A percentile compares a stretch with the other conserved stretches of the same genome.
Conservation (phyloP, 176 grass and related monocot species). For the Rhynchospora pubera region DNA sequence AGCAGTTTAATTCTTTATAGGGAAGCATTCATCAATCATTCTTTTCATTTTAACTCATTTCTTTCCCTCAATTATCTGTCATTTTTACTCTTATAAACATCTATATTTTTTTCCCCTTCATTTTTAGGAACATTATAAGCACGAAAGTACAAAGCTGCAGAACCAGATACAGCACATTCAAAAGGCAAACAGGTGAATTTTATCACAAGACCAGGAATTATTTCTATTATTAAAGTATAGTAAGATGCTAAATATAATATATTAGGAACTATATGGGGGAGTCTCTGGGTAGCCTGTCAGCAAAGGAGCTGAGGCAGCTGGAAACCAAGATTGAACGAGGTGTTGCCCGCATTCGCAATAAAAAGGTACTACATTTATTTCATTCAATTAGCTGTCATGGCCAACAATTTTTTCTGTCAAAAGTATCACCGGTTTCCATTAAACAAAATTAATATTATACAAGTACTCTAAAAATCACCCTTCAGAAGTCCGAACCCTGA, state of each 20-base stretch:
- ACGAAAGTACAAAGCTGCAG: conserved; percentile 60
- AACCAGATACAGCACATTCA: conserved; percentile 88
- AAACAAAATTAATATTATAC: too few relatives aligned
- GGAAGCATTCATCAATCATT: background rate
- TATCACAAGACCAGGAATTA: background rate
- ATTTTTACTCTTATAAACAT: background rate
- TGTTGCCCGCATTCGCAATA: conserved; percentile 51
- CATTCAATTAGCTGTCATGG: background rate
- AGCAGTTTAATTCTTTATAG: background rate
- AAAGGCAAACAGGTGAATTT: conserved; percentile 63
- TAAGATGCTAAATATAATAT: background rate
- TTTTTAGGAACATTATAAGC: conserved; percentile 87
- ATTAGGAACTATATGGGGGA: conserved; percentile 68
- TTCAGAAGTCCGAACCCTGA: too few relatives aligned
- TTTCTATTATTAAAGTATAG: background rate
- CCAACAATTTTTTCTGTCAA: too few relatives aligned
- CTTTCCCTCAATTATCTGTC: background rate
- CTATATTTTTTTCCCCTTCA: background rate
- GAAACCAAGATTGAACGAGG: conserved; percentile 61
- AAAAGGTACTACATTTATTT: conserved; percentile 39
- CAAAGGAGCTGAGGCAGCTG: conserved; percentile 67
- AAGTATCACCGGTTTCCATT: too few relatives aligned
- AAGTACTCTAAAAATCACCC: too few relatives aligned
- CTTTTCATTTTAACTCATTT: conserved; percentile 5
- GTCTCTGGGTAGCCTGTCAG: conserved; percentile 46